Evolutionary conservation across 2,329 filamentous ascomycete species (phyloP).

Genomic region (Trichoderma polysporum): DNA sequence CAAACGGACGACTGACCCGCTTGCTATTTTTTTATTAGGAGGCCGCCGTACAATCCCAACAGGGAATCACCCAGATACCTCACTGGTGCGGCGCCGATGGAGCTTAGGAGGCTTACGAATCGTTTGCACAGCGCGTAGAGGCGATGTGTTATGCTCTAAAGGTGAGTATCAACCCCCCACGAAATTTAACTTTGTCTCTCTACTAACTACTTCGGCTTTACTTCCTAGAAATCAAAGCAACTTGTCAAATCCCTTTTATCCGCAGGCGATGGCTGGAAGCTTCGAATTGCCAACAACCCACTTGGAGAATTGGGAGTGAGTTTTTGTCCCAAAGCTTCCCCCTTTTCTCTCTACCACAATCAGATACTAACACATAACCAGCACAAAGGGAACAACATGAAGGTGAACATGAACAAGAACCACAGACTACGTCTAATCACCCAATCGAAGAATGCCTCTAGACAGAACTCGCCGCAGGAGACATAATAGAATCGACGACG

Average conservation of each 20-base stretch:
- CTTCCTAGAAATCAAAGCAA: slow-evolving; percentile 28
- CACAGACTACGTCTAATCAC: slow-evolving; percentile 19
- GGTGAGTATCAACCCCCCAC: slow-evolving; percentile 16
- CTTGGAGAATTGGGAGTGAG: slow-evolving; percentile 27
- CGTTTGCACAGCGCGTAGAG: slow-evolving; percentile 29
- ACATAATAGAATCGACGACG: neutral
- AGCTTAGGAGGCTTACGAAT: slow-evolving; percentile 32
- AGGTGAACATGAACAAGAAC: slow-evolving; percentile 29
- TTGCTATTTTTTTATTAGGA: slow-evolving; percentile 9
- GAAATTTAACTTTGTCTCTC: neutral
- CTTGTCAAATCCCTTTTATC: slow-evolving; percentile 31
- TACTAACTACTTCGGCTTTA: neutral
- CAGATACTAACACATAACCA: neutral
- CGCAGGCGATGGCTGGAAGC: slow-evolving; percentile 28
- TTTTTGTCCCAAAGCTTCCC: neutral
- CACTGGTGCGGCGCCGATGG: slow-evolving; percentile 32
- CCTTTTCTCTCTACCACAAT: neutral
- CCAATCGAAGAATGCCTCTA: neutral
- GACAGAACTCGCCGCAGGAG: neutral
- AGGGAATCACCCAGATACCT: slow-evolving; percentile 28
- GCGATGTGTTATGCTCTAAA: slow-evolving; percentile 28
- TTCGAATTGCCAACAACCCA: slow-evolving; percentile 31
- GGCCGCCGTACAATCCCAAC: slow-evolving; percentile 29
- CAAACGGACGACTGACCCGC: neutral
- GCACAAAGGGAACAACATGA: slow-evolving; percentile 29